Conservation (phyloP, 805 yeast genomes). For the Lipomyces sp. region DNA sequence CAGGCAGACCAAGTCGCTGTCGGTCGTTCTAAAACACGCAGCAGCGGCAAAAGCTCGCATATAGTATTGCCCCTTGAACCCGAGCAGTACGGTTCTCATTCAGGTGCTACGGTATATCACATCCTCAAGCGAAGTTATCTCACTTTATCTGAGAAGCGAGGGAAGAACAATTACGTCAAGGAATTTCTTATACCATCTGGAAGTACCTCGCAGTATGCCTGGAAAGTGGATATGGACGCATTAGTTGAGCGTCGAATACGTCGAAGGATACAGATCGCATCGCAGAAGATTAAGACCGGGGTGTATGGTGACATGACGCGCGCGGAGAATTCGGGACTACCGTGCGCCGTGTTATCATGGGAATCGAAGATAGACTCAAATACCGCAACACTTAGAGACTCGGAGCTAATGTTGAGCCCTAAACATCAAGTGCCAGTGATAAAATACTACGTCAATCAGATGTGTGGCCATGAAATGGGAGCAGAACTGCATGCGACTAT, state of each 20-base stretch:
- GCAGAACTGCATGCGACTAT: not conserved
- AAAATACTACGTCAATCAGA: slow-evolving; percentile 1
- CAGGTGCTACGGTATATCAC: slow-evolving; percentile 10
- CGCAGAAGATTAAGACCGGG: not conserved
- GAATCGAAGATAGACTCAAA: not conserved
- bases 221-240: slow-evolving; percentile 11
- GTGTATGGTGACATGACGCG: not conserved
- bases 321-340: slow-evolving; percentile 2
- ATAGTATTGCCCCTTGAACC: slow-evolving; percentile 2
- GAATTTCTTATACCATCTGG: not conserved
- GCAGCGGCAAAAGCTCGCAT: not conserved
- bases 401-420: slow-evolving; percentile 1
- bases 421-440: not conserved
- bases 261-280: slow-evolving; percentile 1
- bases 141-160: not conserved
- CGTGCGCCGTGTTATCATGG: slow-evolving; percentile 6
- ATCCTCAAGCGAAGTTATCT: slow-evolving; percentile 4
- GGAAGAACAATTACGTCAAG: not conserved
- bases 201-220: not conserved
- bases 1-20: not conserved
- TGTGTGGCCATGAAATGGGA: slow-evolving; percentile 8
- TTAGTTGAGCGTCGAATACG: slow-evolving; percentile 10
- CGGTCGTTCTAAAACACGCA: not conserved
- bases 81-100: not conserved
- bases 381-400: not conserved